Evolutionary conservation across 2,329 filamentous ascomycete species (phyloP).

Genomic region (Incumbomyces lentus): DNA sequence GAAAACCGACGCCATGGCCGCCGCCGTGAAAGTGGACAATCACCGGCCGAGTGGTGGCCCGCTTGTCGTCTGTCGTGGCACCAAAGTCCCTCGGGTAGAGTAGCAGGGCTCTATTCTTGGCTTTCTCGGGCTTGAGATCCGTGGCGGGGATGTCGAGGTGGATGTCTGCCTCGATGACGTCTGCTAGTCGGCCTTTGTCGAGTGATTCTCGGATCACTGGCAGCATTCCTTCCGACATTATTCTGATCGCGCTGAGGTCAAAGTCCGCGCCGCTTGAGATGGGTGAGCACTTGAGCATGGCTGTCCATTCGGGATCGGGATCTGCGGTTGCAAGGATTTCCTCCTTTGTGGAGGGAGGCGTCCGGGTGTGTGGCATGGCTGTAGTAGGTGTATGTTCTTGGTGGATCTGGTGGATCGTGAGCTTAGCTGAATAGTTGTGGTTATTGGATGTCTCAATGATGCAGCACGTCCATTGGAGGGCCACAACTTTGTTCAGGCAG

Average conservation of each 20-base stretch:
- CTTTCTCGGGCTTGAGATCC: slow-evolving; percentile 8
- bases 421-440: no score
- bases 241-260: slow-evolving; percentile 8
- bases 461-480: no score
- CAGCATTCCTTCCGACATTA: slow-evolving; percentile 1
- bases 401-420: no score
- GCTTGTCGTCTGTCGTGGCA: not conserved
- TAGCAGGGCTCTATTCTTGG: slow-evolving; percentile 8
- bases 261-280: slow-evolving; percentile 8
- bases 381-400: no score
- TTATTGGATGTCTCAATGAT: no score
- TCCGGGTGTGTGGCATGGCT: slow-evolving; percentile 10
- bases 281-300: slow-evolving; percentile 4
- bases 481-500: no score
- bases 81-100: slow-evolving; percentile 4
- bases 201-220: slow-evolving; percentile 5
- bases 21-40: slow-evolving; percentile 22
- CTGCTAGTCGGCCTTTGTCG: slow-evolving; percentile 3
- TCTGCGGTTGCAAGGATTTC: slow-evolving; percentile 12
- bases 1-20: slow-evolving; percentile 20
- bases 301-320: slow-evolving; percentile 12
- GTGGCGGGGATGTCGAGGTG: slow-evolving; percentile 10
- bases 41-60: slow-evolving; percentile 12
- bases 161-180: slow-evolving; percentile 11
- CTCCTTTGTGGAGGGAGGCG: slow-evolving; percentile 6